Evolutionary conservation across 2,329 filamentous ascomycete species (phyloP).

Genomic region (Aspergillus fijiensis): DNA sequence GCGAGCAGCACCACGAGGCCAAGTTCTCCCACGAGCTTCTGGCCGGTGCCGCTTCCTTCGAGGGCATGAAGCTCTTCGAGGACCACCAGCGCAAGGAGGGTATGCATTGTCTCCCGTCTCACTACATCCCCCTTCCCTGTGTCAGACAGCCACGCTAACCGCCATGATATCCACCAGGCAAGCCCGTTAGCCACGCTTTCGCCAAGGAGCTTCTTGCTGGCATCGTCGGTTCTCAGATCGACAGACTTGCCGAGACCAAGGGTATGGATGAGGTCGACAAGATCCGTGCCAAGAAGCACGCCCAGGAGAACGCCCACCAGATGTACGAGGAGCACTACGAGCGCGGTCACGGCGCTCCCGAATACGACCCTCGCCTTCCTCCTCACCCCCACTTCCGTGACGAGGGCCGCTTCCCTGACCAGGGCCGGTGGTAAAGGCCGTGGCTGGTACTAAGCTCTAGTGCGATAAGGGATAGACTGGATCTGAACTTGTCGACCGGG

Average conservation of each 20-base stretch:
- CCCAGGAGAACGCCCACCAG: constrained; percentile 52
- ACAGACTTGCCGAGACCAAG: constrained; percentile 72
- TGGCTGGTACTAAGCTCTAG: constrained; percentile 3
- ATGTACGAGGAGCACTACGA: constrained; percentile 66
- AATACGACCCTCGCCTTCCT: constrained; percentile 52
- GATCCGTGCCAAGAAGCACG: constrained; percentile 34
- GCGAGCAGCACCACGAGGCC: constrained; percentile 54
- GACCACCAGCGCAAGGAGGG: constrained; percentile 70
- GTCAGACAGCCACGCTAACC: background rate
- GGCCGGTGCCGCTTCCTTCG: constrained; percentile 74
- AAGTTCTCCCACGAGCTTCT: constrained; percentile 71
- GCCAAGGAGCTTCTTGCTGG: constrained; percentile 76
- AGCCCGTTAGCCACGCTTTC: constrained; percentile 68
- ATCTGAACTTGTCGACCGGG: background rate
- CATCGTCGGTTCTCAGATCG: constrained; percentile 71
- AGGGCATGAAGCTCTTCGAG: constrained; percentile 77
- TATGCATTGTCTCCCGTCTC: constrained; percentile 33
- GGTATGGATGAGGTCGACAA: constrained; percentile 61
- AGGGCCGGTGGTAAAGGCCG: background rate
- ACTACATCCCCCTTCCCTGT: background rate
- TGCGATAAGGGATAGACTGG: constrained; percentile 3
- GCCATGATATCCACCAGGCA: constrained; percentile 48
- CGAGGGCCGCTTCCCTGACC: background rate
- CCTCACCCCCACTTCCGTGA: constrained; percentile 1
- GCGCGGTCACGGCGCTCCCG: constrained; percentile 40